These are phyloP conservation scores for Candida adriatica DNA, from an alignment of 805 yeast genomes.

Conservation along the genomic window DNA sequence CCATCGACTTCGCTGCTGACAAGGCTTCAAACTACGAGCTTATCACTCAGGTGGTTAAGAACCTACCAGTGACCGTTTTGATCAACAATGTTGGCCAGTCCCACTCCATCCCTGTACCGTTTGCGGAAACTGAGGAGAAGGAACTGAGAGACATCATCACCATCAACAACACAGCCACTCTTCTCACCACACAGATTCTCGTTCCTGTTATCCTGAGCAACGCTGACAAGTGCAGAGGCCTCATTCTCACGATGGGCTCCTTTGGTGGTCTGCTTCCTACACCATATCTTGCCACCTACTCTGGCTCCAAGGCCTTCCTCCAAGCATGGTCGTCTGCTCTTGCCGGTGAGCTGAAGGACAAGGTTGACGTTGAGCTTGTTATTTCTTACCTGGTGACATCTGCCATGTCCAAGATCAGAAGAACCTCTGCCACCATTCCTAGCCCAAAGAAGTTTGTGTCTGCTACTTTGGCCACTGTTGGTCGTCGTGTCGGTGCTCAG, in stretches of 20 bases:
- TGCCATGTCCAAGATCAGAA: constrained; percentile 90
- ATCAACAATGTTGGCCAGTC: constrained; percentile 93
- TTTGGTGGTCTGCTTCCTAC: constrained; percentile 93
- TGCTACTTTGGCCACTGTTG: constrained; percentile 61
- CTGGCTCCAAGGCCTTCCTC: constrained; percentile 93
- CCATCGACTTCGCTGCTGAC: constrained; percentile 75
- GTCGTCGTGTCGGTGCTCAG: constrained; percentile 89
- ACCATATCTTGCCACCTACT: constrained; percentile 86
- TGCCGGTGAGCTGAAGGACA: constrained; percentile 71
- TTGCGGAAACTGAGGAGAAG: constrained; percentile 64
- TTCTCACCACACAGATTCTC: constrained; percentile 74
- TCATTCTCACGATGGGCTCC: constrained; percentile 92
- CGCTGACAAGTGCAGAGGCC: constrained; percentile 46
- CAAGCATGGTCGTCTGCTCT: constrained; percentile 90
- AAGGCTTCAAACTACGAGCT: constrained; percentile 45
- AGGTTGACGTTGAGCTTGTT: constrained; percentile 81
- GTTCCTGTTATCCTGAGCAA: constrained; percentile 58
- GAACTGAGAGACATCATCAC: constrained; percentile 80
- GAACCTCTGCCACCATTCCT: constrained; percentile 71
- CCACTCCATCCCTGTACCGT: constrained; percentile 93
- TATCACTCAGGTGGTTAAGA: constrained; percentile 39
- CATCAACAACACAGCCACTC: constrained; percentile 78
- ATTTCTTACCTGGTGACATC: constrained; percentile 88
- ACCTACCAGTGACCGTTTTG: constrained; percentile 62
- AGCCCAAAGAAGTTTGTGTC: constrained; percentile 73